These are phyloP conservation scores for Boletus reticuloceps DNA, from an alignment of 768 basidiomycete genomes.

Conservation along the genomic window DNA sequence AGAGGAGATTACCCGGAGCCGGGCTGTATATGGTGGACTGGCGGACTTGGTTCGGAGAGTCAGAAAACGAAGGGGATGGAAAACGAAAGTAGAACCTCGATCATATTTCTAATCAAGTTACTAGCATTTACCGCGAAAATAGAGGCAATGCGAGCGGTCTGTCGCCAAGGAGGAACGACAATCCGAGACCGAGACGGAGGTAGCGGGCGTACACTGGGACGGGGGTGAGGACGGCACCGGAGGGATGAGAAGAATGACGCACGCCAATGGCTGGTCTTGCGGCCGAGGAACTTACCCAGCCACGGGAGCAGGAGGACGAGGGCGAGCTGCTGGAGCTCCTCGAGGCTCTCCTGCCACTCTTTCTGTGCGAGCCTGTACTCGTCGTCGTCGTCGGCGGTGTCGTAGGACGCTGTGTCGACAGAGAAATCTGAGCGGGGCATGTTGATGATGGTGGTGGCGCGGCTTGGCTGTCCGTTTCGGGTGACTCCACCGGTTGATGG, in stretches of 20 bases:
- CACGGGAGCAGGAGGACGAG: slow-evolving; percentile 81
- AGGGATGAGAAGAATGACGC: slow-evolving; percentile 29
- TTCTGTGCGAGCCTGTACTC: slow-evolving; percentile 76
- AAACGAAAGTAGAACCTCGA: slow-evolving; percentile 24
- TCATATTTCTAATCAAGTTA: slow-evolving; percentile 23
- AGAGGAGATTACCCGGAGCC: slow-evolving; percentile 53
- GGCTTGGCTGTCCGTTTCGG: slow-evolving; percentile 3
- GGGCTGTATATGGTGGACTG: slow-evolving; percentile 45
- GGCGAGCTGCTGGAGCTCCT: slow-evolving; percentile 79
- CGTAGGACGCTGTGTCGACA: slow-evolving; percentile 57
- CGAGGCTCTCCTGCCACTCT: slow-evolving; percentile 91
- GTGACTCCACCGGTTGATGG: slow-evolving; percentile 14
- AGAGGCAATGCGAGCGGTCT: slow-evolving; percentile 9
- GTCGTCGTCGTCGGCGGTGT: slow-evolving; percentile 61
- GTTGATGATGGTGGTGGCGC: slow-evolving; percentile 32
- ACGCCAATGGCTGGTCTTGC: slow-evolving; percentile 88
- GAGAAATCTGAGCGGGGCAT: slow-evolving; percentile 67
- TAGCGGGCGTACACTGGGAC: slow-evolving; percentile 71
- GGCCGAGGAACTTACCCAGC: slow-evolving; percentile 85
- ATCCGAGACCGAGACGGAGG: slow-evolving; percentile 57
- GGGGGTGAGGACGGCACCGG: slow-evolving; percentile 5
- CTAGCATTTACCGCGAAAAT: slow-evolving; percentile 18
- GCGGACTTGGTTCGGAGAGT: slow-evolving; percentile 49
- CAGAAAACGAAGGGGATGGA: slow-evolving; percentile 38
- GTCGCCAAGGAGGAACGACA: slow-evolving; percentile 59